Conservation (phyloP, 768 basidiomycete genomes). For the Botryobasidium botryosum region DNA sequence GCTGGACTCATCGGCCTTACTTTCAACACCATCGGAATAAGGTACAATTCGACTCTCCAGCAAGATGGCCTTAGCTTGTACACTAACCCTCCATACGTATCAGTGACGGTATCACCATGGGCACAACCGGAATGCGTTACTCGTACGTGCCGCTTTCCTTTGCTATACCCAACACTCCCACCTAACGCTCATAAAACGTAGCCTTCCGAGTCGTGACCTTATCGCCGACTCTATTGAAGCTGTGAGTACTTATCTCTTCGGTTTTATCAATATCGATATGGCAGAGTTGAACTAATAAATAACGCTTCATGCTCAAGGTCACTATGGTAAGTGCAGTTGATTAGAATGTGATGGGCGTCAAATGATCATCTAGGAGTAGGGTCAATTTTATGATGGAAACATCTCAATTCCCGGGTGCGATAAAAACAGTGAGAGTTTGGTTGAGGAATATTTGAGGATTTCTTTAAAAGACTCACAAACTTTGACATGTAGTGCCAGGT, state of each 20-base stretch:
- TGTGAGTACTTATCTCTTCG: conserved; percentile 23
- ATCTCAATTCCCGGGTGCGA: conserved; percentile 40
- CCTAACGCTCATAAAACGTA: conserved; percentile 17
- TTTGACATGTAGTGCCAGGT: conserved; percentile 51
- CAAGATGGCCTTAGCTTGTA: too few species aligned
- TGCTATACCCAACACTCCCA: background rate
- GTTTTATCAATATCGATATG: background rate
- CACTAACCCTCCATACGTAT: background rate
- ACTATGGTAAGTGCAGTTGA: background rate
- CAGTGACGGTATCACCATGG: conserved; percentile 82
- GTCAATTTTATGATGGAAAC: conserved; percentile 74
- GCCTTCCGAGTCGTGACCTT: conserved; percentile 71
- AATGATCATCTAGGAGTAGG: conserved; percentile 11
- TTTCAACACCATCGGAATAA: conserved; percentile 76
- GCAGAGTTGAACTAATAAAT: background rate
- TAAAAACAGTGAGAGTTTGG: conserved; percentile 40
- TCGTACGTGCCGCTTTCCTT: conserved; percentile 35
- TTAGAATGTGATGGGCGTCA: conserved; percentile 28
- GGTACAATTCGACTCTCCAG: too few species aligned
- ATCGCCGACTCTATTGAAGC: conserved; percentile 85
- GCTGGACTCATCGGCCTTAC: conserved; percentile 68
- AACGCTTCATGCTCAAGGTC: background rate
- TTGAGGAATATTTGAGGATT: background rate
- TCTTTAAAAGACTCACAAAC: too few species aligned
- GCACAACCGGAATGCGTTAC: conserved; percentile 73